Conservation (phyloP, 2,329 filamentous ascomycete species). For the Penicillium janthinellum region DNA sequence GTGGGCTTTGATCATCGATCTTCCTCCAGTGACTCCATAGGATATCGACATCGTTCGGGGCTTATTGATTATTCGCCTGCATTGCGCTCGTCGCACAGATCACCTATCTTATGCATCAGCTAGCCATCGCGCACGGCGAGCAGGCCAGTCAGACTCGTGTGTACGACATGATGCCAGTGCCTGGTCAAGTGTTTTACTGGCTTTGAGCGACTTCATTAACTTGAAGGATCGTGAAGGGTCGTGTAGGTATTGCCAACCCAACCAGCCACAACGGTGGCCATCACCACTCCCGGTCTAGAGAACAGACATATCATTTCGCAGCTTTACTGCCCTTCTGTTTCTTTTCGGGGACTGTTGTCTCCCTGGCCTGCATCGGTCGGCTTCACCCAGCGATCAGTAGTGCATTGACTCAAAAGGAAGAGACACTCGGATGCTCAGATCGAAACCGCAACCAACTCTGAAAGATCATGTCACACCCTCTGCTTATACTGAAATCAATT, state of each 20-base stretch:
- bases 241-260: neutral
- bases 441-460: neutral
- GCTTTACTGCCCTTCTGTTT: neutral
- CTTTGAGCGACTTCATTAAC: neutral
- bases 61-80: neutral
- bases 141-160: neutral
- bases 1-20: neutral
- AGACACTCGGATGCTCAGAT: too few species aligned
- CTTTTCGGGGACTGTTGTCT: neutral
- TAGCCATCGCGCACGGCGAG: neutral
- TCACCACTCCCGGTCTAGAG: neutral
- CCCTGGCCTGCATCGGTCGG: neutral
- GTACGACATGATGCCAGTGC: neutral
- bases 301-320: neutral
- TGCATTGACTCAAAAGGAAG: conserved; percentile 17
- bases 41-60: neutral
- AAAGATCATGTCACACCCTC: neutral
- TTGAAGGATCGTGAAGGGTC: neutral
- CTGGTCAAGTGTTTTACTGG: neutral
- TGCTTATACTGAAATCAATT: neutral
- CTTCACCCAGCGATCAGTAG: conserved; percentile 34
- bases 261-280: neutral
- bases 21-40: neutral
- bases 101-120: neutral
- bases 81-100: neutral